Percentiles rank a stretch among this genome's conserved stretches.
Conservation (phyloP, 1,284 basidiomycete genomes). For the Sphaerobolus stellatus region DNA sequence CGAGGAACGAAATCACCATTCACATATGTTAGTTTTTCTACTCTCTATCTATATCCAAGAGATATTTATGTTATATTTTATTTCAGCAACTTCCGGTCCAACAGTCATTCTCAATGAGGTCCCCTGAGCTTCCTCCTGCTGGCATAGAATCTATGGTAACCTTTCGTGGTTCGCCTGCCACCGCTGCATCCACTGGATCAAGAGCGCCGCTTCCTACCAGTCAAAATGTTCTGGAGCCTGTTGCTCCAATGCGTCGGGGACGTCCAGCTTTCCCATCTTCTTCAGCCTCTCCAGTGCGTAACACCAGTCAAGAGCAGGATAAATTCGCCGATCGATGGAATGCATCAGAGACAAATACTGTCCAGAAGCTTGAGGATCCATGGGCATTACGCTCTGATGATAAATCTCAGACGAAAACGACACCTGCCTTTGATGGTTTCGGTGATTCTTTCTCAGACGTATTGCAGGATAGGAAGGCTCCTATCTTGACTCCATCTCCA, state of each 20-base stretch:
- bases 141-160: conserved; percentile 12
- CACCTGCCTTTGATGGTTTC: conserved; percentile 15
- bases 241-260: conserved; percentile 75
- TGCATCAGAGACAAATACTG: neutral
- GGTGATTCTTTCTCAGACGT: conserved; percentile 25
- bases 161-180: conserved; percentile 11
- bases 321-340: conserved; percentile 17
- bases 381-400: conserved; percentile 12
- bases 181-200: conserved; percentile 18
- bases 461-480: conserved; percentile 22
- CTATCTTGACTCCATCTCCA: conserved; percentile 23
- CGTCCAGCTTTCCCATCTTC: conserved; percentile 45
- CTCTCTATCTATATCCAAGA: conserved; percentile 26
- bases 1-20: conserved; percentile 82
- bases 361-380: conserved; percentile 12
- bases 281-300: conserved; percentile 28
- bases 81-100: conserved; percentile 26
- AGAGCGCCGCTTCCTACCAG: conserved; percentile 56
- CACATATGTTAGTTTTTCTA: conserved; percentile 57
- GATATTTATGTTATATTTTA: too few species aligned
- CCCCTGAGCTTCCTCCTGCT: conserved; percentile 27
- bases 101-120: conserved; percentile 39
- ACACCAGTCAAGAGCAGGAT: too few species aligned
- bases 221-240: conserved; percentile 72
- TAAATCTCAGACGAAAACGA: neutral